Percentiles rank a stretch among this genome's conserved stretches.
Evolutionary conservation across 2,329 filamentous ascomycete species (phyloP).

Genomic region (Sporothrix inflata): DNA sequence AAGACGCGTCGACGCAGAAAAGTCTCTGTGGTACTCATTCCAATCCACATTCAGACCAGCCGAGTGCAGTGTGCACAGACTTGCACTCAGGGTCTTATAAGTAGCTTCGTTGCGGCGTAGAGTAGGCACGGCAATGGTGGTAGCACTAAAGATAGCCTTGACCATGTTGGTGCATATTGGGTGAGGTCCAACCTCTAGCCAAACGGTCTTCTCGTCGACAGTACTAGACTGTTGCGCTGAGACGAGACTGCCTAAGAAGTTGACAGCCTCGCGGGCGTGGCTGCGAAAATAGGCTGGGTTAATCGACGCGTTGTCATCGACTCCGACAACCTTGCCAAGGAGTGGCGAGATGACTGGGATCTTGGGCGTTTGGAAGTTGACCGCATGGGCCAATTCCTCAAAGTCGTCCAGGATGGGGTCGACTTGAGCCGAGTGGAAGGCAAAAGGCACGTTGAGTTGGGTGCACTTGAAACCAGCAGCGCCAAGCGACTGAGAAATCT

Average conservation of each 20-base stretch:
- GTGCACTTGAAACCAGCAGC: constrained; percentile 48
- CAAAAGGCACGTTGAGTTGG: constrained; percentile 55
- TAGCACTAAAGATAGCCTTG: constrained; percentile 62
- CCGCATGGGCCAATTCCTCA: constrained; percentile 47
- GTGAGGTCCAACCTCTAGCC: constrained; percentile 74
- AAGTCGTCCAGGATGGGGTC: constrained; percentile 63
- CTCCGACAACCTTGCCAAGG: constrained; percentile 58
- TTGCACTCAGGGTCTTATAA: constrained; percentile 65
- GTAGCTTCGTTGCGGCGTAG: constrained; percentile 64
- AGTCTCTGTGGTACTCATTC: constrained; percentile 67
- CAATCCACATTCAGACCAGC: constrained; percentile 68
- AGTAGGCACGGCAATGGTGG: constrained; percentile 60
- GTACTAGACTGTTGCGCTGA: constrained; percentile 60
- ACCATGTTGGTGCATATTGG: constrained; percentile 71
- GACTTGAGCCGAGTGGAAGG: constrained; percentile 58
- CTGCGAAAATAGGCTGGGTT: constrained; percentile 65
- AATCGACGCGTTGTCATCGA: constrained; percentile 52
- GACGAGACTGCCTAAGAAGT: constrained; percentile 67
- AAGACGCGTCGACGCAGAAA: constrained; percentile 49
- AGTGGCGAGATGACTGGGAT: constrained; percentile 71
- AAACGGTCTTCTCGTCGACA: constrained; percentile 68
- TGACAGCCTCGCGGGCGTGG: constrained; percentile 69
- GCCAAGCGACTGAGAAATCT: constrained; percentile 47
- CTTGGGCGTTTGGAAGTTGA: constrained; percentile 49
- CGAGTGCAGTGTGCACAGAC: constrained; percentile 61